phyloP scores from a whole-genome alignment of 148 eudicot species.

The Rhododendron ferrugineum region DNA sequence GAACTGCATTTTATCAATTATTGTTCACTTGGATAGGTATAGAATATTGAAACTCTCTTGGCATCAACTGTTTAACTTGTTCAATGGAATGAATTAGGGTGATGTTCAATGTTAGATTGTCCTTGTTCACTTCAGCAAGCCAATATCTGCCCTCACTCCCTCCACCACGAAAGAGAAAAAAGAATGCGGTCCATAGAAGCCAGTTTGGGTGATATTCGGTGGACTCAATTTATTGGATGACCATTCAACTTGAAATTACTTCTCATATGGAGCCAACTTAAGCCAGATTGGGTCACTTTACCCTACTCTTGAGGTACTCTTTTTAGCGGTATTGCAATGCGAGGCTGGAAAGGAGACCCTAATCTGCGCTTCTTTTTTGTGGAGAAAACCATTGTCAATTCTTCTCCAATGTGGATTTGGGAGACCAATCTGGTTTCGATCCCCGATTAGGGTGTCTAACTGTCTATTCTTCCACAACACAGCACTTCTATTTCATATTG shows the following conservation, averaged over 20 bases:
- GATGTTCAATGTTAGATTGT: neutral
- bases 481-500: neutral
- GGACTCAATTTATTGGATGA: neutral
- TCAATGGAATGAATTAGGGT: neutral
- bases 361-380: neutral
- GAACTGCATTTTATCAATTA: neutral
- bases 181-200: neutral
- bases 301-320: neutral
- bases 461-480: neutral
- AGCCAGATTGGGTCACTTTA: neutral
- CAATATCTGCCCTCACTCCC: neutral
- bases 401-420: neutral
- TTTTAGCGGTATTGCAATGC: neutral
- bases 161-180: neutral
- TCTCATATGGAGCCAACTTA: neutral
- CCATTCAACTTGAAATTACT: neutral
- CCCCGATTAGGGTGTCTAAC: neutral
- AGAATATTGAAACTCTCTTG: neutral
- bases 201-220: neutral
- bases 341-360: neutral
- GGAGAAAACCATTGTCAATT: neutral
- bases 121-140: neutral
- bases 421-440: neutral
- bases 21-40: neutral
- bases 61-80: neutral